Conservation (phyloP, 768 basidiomycete species). For the Russula virescens region DNA sequence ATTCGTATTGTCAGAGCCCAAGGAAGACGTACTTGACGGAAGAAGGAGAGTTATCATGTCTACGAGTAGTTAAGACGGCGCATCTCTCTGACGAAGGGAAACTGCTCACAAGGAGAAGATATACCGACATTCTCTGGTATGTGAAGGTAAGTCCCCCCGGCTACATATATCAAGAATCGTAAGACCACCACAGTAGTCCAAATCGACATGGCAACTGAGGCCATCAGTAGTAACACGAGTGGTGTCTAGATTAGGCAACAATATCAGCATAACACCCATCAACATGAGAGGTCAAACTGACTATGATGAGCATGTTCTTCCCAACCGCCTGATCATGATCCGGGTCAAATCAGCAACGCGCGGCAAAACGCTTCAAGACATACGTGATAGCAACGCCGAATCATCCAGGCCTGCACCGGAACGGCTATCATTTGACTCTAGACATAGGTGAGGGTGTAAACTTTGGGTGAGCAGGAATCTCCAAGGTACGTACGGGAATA, state of each 20-base stretch:
- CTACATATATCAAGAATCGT: background rate
- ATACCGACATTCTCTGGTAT: background rate
- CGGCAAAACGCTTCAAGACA: background rate
- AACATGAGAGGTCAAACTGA: too few species aligned
- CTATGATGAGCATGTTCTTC: background rate
- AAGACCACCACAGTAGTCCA: background rate
- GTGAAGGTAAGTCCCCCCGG: background rate
- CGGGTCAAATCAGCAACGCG: background rate
- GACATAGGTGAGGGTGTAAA: background rate
- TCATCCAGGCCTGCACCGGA: slow-evolving; percentile 13
- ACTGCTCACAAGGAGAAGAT: slow-evolving; percentile 10
- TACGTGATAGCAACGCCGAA: slow-evolving; percentile 18
- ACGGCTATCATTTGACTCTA: slow-evolving; percentile 1
- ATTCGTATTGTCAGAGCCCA: background rate
- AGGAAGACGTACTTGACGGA: slow-evolving; percentile 9
- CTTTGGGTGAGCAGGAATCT: background rate
- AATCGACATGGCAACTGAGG: background rate
- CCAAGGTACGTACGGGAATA: slow-evolving; percentile 1
- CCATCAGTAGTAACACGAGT: slow-evolving; percentile 7
- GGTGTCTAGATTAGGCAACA: background rate
- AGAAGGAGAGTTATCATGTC: slow-evolving; percentile 4
- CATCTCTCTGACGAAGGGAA: background rate
- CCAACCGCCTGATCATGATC: background rate
- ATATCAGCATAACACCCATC: background rate
- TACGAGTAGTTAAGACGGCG: background rate